These are phyloP conservation scores for Penicillium sp. DNA, from an alignment of 2,329 filamentous ascomycete species.

Conservation along the genomic window DNA sequence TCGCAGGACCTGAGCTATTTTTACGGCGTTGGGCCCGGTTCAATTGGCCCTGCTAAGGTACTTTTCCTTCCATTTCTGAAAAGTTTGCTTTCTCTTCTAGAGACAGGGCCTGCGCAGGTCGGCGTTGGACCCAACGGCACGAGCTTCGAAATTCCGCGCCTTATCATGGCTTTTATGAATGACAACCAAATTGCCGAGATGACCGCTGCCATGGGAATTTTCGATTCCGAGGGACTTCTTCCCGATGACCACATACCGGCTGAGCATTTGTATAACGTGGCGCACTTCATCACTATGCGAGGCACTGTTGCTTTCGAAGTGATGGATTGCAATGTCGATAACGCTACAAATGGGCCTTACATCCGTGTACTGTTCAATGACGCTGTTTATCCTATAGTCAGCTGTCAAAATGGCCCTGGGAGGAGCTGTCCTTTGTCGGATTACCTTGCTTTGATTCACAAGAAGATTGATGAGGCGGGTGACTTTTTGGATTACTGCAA, in stretches of 20 bases:
- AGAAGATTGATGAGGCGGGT: constrained; percentile 44
- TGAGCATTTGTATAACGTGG: constrained; percentile 47
- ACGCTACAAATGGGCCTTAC: constrained; percentile 15
- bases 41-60: constrained; percentile 39
- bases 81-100: constrained; percentile 46
- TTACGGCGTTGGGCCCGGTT: constrained; percentile 54
- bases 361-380: constrained; percentile 56
- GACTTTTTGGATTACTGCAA: constrained; percentile 37
- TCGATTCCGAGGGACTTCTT: constrained; percentile 48
- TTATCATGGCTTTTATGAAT: constrained; percentile 56
- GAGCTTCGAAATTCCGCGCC: constrained; percentile 43
- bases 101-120: constrained; percentile 43
- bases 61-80: constrained; percentile 57
- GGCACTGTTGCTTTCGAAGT: constrained; percentile 59
- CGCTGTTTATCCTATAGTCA: constrained; percentile 52
- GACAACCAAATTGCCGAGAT: constrained; percentile 59
- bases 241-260: constrained; percentile 42
- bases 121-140: constrained; percentile 33
- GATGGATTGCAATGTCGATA: constrained; percentile 42
- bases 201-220: constrained; percentile 52
- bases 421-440: constrained; percentile 44
- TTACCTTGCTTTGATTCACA: constrained; percentile 40
- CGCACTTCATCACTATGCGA: constrained; percentile 53
- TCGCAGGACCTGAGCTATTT: constrained; percentile 60
- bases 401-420: constrained; percentile 50